Base-by-base conservation (phyloP, 495 filamentous ascomycete species). In the Xylaria cubensis region DNA sequence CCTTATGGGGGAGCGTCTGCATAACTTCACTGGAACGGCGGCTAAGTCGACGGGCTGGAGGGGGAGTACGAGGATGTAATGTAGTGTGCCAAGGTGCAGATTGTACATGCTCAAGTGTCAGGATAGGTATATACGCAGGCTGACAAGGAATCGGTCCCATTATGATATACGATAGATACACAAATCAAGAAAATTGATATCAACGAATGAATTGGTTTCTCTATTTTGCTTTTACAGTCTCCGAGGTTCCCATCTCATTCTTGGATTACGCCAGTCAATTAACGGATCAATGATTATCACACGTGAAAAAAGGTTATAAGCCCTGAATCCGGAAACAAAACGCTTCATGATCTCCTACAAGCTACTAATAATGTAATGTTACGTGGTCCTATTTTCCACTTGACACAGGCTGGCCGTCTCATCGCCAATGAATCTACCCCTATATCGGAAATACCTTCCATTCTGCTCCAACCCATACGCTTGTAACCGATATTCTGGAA, bases 1-100 rank as follows among this genome's bases (percentile, higher is more conserved):
- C 77, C 83, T 98, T 73, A 96, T 98, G 76, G 96, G 96, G 2
- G 94, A 98, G 83, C 84, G 94, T 42, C 82, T 99, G 73, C 95
- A 98, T 78, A 98, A 98, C 78, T 96, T 96, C 72, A 78, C 83
- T 64, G 73, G 73, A 0, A 63, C 77, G 24, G 69, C 74, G 3
- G 68, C 69, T 0, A 77, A 78, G 64, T 64, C 73, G 56, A 44
- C 78, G 68, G 26, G 69, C 3, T 85, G 82, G 82, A 77, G 74
- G 56, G 77, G 74, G 2, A 75, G 76, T 29, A 41, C 76, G 5
- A 76, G 80, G 48, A 46, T 82, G 56, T 63, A 73, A 44, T 15
- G 13, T 69, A 21, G 6, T 13, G 26, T 44, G 39, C 61, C 36
- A 15, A 6, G 13, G 29, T 69, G 39, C 66, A 21, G n/a, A 13